phyloP scores from a whole-genome alignment of 2,329 filamentous ascomycete species.

The Orbilia javanica region DNA sequence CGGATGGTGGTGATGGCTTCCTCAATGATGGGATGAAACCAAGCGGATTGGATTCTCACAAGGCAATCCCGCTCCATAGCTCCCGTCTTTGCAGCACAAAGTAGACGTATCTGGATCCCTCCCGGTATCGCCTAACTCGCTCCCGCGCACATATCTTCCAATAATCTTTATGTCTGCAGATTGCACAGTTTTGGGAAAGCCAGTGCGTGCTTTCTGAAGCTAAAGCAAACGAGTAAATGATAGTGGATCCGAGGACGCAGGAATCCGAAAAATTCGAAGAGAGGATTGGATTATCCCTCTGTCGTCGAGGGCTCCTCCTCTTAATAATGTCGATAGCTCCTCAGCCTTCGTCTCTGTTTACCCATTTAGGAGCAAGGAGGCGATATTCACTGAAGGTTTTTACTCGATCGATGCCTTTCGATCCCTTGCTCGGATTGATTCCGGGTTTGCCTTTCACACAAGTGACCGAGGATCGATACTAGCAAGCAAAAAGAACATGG shows the following conservation, averaged over 20 bases:
- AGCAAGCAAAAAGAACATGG: constrained; percentile 32
- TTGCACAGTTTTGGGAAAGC: constrained; percentile 41
- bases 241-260: constrained; percentile 52
- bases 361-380: constrained; percentile 45
- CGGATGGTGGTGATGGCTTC: constrained; percentile 26
- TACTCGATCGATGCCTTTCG: constrained; percentile 36
- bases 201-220: constrained; percentile 35
- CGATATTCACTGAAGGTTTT: constrained; percentile 36
- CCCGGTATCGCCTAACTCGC: constrained; percentile 50
- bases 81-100: constrained; percentile 51
- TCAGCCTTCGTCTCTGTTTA: constrained; percentile 58
- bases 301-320: constrained; percentile 41
- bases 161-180: constrained; percentile 37
- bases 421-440: constrained; percentile 26
- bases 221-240: constrained; percentile 54
- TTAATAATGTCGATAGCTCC: constrained; percentile 31
- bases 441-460: constrained; percentile 55
- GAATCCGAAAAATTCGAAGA: constrained; percentile 28
- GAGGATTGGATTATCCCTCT: constrained; percentile 24
- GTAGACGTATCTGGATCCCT: constrained; percentile 39
- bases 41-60: constrained; percentile 18
- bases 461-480: constrained; percentile 31
- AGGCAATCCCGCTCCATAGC: constrained; percentile 52
- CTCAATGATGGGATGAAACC: constrained; percentile 55
- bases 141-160: constrained; percentile 36